Evolutionary conservation across 2,329 filamentous ascomycete genomes (phyloP), one percentile per base, ranked within the genome.

Genomic region (Helicocarpus griseus): DNA sequence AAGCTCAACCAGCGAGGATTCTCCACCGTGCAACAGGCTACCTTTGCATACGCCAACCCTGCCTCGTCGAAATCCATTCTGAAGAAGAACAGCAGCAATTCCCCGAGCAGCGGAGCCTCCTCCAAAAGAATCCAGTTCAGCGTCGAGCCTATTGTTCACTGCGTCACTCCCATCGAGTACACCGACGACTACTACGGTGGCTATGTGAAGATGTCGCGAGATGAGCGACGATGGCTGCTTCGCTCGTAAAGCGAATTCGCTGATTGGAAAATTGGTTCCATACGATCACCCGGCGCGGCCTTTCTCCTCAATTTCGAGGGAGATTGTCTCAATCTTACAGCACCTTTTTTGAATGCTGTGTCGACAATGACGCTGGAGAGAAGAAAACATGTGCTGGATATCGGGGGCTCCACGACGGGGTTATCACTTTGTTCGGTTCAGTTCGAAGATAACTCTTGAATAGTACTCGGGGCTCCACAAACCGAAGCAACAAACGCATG

Each of bases 151-250:
- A 70, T 66, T 21, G 67, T 76, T 22, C 65, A 74, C 60, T 71
- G 69, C 51, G 68, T 76, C 46, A 74, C 72, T 2, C 73, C 73
- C 0, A 74, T 76, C 54, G 72, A 74, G 57, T 70, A 72, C 17
- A 65, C 67, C 4, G 69, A 74, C 17, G 73, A 74, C 48, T 75
- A 74, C 55, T 75, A 76, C 48, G 73, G 73, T 44, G 65, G 60
- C n/a, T 69, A 74, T 55, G 65, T 60, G 38, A 74, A 73, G 61
- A 65, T 75, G 61, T 66, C 67, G 33, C 65, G 63, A 48, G 73
- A 76, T 36, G 73, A 75, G 56, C 63, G 72, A 58, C 64, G 73
- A 58, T 76, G 73, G 73, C 63, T 58, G 36, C 61, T 65, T 4
- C 64, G 66, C 46, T 65, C 69, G 57, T 68, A 63, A 68, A 47